Percentiles rank a stretch among this genome's conserved stretches.
These are phyloP conservation scores for Tylopilus vinaceipallidus DNA, from an alignment of 768 basidiomycete genomes.

Conservation along the genomic window DNA sequence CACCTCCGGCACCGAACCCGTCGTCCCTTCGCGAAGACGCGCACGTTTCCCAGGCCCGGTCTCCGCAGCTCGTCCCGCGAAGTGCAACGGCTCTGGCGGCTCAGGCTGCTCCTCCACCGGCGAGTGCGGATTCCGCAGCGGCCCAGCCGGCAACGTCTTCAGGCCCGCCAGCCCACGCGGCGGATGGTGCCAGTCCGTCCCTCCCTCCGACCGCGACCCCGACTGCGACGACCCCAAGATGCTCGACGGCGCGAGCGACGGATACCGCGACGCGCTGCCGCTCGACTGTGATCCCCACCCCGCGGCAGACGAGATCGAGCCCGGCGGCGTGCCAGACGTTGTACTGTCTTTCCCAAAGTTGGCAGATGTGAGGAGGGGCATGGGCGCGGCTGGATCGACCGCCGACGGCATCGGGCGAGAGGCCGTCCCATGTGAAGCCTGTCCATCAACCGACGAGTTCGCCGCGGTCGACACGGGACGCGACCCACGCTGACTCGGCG, in stretches of 20 bases:
- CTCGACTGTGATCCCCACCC: constrained; percentile 16
- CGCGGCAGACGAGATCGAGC: constrained; percentile 17
- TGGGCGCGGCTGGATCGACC: not conserved
- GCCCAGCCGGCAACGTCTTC: constrained; percentile 9
- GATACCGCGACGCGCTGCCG: constrained; percentile 25
- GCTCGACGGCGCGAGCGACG: constrained; percentile 26
- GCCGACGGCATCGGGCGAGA: constrained; percentile 10
- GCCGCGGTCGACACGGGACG: constrained; percentile 1
- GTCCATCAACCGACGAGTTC: constrained; percentile 8
- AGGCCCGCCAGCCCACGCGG: constrained; percentile 26
- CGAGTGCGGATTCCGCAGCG: constrained; percentile 22
- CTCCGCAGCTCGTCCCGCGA: not conserved
- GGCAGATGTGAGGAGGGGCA: constrained; percentile 27
- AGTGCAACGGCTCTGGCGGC: not conserved
- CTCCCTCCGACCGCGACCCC: constrained; percentile 10
- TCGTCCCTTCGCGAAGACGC: constrained; percentile 19
- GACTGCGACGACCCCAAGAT: constrained; percentile 3
- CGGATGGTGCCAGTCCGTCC: constrained; percentile 24
- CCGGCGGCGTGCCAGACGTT: constrained; percentile 10
- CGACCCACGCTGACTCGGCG: not conserved
- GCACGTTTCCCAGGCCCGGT: constrained; percentile 13
- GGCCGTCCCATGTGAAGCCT: constrained; percentile 7
- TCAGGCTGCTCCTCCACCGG: constrained; percentile 13
- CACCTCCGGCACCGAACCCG: constrained; percentile 21
- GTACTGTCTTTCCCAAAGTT: constrained; percentile 24